Evolutionary conservation across 441 rosid genomes (phyloP).

Genomic region (Arabidopsis hybrid): DNA sequence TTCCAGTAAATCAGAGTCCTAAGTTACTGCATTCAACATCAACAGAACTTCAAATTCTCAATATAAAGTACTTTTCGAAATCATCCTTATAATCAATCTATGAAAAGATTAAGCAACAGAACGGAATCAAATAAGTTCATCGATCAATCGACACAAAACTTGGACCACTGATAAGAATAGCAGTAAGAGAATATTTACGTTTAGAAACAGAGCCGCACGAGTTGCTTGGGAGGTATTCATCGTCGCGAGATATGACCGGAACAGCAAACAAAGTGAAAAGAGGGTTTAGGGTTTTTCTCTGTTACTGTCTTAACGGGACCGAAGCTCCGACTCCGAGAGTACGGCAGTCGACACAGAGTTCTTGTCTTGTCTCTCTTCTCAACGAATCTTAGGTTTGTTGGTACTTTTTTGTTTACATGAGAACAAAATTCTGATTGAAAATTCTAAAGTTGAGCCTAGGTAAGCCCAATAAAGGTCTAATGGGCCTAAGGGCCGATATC

Average conservation of each 20-base stretch:
- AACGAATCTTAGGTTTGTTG: conserved; percentile 31
- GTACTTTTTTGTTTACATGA: background rate
- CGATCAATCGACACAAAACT: conserved; percentile 11
- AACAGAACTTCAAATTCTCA: background rate
- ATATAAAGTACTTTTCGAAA: background rate
- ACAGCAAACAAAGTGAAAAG: background rate
- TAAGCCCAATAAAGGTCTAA: conserved; percentile 27
- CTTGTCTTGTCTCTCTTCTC: conserved; percentile 1
- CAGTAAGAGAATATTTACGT: conserved; percentile 37
- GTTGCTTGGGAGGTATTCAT: conserved; percentile 43
- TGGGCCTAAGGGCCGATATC: background rate
- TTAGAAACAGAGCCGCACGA: conserved; percentile 41
- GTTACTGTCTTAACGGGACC: conserved; percentile 32
- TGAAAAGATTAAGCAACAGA: background rate
- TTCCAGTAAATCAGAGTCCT: background rate
- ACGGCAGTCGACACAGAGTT: conserved; percentile 36
- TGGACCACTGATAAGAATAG: background rate
- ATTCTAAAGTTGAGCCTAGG: background rate
- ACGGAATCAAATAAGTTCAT: background rate
- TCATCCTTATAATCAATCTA: background rate
- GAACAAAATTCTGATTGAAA: background rate
- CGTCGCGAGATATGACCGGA: conserved; percentile 7
- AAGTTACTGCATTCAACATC: conserved; percentile 5
- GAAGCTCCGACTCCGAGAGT: conserved; percentile 38
- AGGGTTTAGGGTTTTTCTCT: conserved; percentile 34